Conservation (phyloP, 805 yeast species). For the Cyberlindnera euphorbiae region DNA sequence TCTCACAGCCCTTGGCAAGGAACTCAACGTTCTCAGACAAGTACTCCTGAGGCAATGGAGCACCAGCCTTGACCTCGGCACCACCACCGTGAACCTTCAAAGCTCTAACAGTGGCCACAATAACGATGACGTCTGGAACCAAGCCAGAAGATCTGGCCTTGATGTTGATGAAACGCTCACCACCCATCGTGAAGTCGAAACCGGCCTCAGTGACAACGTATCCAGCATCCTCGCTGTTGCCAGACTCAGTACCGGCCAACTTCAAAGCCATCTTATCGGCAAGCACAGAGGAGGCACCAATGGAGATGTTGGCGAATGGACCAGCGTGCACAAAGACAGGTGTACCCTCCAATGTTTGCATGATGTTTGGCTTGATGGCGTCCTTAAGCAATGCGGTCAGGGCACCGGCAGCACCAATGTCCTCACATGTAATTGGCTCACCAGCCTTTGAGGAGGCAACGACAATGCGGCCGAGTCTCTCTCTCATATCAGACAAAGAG, state of each 20-base stretch:
- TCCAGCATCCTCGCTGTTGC: slow-evolving; percentile 51
- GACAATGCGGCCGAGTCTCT: slow-evolving; percentile 70
- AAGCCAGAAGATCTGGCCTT: slow-evolving; percentile 80
- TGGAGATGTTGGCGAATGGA: slow-evolving; percentile 83
- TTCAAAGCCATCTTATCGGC: slow-evolving; percentile 79
- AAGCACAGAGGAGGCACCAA: slow-evolving; percentile 79
- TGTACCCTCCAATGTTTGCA: slow-evolving; percentile 37
- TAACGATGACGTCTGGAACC: slow-evolving; percentile 69
- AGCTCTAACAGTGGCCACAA: slow-evolving; percentile 83
- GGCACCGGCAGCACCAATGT: slow-evolving; percentile 83
- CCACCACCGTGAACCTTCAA: slow-evolving; percentile 87
- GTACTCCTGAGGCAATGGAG: slow-evolving; percentile 69
- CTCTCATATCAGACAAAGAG: slow-evolving; percentile 66
- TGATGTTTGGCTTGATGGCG: slow-evolving; percentile 77
- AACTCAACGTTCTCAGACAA: slow-evolving; percentile 65
- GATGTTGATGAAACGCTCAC: slow-evolving; percentile 79
- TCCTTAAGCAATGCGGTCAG: slow-evolving; percentile 76
- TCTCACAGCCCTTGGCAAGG: slow-evolving; percentile 65
- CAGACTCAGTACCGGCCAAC: slow-evolving; percentile 54
- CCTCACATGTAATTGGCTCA: slow-evolving; percentile 77
- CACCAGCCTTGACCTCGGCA: slow-evolving; percentile 83
- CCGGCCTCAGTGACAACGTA: slow-evolving; percentile 87
- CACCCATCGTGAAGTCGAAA: slow-evolving; percentile 89
- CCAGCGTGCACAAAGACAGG: not conserved
- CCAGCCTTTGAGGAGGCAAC: slow-evolving; percentile 65